Base-by-base conservation (phyloP, 306 rosid genomes). In the Inga laurina region DNA sequence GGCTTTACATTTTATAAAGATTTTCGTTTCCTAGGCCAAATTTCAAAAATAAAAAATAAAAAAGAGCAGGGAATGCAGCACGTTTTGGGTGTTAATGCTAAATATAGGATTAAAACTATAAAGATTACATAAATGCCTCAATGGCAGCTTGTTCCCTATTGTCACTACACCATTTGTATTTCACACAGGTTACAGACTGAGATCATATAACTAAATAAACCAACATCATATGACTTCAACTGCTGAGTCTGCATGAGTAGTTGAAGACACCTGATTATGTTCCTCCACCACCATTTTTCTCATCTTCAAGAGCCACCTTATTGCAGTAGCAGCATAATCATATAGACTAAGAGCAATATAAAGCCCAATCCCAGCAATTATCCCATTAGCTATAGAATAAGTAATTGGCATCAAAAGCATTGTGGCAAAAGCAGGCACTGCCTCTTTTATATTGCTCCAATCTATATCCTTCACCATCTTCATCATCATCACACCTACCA, bases 401-500 rank as follows among this genome's bases (percentile, higher is more conserved):
- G 98, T 96, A 1, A 94, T 86, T 34, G 99, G 99, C 99, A 96
- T 96, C 4, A 96, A 84, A 45, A 94, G 56, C 88, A 96, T 89
- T 41, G 97, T 92, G 13, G 89, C 84, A 80, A 96, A 96, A 51
- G 97, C 99, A 37, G 99, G 97, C 45, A 82, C 92, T 7, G 98
- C 92, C 1, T 88, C 94, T 73, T 89, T 94, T 73, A 82, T 82
- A 56, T 92, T 83, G 2, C 2, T 86, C 98, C 99, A 96, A 4
- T 96, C 86, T n/a, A 96, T 91, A 77, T 94, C 97, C 90, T 86
- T 92, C 85, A 92, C 97, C 78, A 88, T 97, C 86, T 88, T 94
- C 97, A 94, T 94, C 99, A 90, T 96, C 97, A 94, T 94, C 79
- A 89, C 97, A n/a, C 99, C 98, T 61, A 96, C 99, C 90, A 96